A percentile compares a stretch with the other conserved stretches of the same genome.
phyloP scores from a whole-genome alignment of 2,329 filamentous ascomycete genomes.

The Trichoderma asperellum region DNA sequence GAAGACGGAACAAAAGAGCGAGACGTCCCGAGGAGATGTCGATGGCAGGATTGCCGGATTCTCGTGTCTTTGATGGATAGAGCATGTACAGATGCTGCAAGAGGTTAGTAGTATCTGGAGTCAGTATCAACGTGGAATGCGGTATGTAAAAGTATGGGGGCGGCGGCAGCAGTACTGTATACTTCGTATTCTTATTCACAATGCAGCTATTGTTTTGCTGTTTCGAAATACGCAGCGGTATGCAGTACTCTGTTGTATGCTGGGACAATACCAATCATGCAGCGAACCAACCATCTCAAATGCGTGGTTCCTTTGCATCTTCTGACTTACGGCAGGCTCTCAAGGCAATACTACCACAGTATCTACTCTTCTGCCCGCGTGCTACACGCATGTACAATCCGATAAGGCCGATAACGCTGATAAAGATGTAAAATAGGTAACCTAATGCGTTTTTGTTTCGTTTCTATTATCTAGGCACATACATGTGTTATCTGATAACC shows the following conservation, averaged over 20 bases:
- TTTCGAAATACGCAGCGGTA: not conserved
- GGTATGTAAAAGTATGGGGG: not conserved
- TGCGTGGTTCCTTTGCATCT: not conserved
- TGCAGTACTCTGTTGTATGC: not conserved
- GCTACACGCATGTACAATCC: not conserved
- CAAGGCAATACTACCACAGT: not conserved
- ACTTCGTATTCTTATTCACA: constrained; percentile 15
- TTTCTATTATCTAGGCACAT: not conserved
- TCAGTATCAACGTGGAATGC: not conserved
- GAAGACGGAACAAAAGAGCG: not conserved
- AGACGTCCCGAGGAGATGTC: constrained; percentile 5
- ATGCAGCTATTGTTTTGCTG: not conserved
- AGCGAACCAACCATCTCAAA: not conserved
- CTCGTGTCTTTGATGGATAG: not conserved
- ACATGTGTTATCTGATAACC: not conserved
- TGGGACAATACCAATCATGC: not conserved
- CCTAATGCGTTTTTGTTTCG: not conserved
- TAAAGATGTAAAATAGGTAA: not conserved
- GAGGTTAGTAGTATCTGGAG: no score
- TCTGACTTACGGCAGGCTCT: no score
- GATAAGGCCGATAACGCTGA: constrained; percentile 17
- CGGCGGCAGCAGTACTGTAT: not conserved
- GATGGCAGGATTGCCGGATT: constrained; percentile 8
- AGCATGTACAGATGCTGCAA: not conserved
- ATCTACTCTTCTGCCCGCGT: not conserved